Conservation (phyloP, 148 eudicot species). For the Rhododendron simsii region DNA sequence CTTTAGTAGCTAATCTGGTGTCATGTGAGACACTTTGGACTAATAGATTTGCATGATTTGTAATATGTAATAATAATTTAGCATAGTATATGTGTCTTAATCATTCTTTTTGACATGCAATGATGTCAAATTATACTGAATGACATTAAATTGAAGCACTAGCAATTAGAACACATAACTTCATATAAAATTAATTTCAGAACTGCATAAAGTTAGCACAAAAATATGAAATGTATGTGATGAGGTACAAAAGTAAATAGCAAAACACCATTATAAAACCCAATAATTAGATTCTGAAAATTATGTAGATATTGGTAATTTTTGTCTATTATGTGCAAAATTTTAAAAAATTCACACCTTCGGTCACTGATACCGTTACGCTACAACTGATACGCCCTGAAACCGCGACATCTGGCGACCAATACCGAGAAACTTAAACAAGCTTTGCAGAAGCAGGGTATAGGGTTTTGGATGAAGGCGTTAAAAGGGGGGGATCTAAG, state of each 20-base stretch:
- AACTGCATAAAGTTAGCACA: background rate
- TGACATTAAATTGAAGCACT: background rate
- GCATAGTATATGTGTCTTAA: background rate
- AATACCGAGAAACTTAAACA: background rate
- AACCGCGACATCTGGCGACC: no score
- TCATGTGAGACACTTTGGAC: background rate
- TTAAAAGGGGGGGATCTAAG: background rate
- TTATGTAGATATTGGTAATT: background rate
- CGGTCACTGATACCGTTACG: background rate
- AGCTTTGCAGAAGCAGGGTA: background rate
- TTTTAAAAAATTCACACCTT: background rate
- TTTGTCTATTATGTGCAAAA: no score
- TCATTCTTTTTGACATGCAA: background rate
- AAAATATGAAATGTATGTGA: background rate
- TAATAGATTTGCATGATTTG: background rate
- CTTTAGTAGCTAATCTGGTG: background rate
- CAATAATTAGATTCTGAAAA: background rate
- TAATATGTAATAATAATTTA: no score
- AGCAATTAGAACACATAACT: background rate
- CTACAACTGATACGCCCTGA: no score
- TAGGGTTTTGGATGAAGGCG: background rate
- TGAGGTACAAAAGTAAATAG: background rate
- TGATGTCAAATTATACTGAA: no score
- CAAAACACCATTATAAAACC: background rate
- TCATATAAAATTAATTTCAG: background rate